Conservation (phyloP, 2,329 filamentous ascomycete genomes). For the Sporothrix euskadiensis region DNA sequence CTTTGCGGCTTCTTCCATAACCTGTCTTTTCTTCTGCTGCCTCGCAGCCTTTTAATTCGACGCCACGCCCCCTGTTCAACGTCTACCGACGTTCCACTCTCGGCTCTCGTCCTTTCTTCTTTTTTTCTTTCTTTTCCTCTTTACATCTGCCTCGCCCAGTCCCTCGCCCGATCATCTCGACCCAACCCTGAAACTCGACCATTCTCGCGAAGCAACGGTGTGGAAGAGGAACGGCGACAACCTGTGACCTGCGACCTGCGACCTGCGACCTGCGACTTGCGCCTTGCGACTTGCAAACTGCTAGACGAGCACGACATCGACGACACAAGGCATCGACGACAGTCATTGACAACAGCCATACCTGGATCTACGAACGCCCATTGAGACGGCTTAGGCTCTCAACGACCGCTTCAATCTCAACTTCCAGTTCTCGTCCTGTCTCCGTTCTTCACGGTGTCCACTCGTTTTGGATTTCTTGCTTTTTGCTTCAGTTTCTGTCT, state of each 20-base stretch:
- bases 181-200: background rate
- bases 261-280: background rate
- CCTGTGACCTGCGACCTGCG: background rate
- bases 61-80: conserved; percentile 5
- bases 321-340: background rate
- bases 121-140: background rate
- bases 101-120: conserved; percentile 13
- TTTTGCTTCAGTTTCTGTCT: background rate
- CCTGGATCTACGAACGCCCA: background rate
- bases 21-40: conserved; percentile 8
- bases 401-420: background rate
- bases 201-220: conserved; percentile 12
- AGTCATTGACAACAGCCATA: background rate
- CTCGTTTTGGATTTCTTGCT: conserved; percentile 18
- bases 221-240: conserved; percentile 7
- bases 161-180: background rate
- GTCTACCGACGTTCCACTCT: conserved; percentile 4
- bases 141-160: background rate
- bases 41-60: background rate
- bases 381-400: background rate
- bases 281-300: background rate
- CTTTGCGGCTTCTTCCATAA: background rate
- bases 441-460: conserved; percentile 28
- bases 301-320: conserved; percentile 10
- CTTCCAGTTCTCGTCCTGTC: background rate